Evolutionary conservation across 2,329 filamentous ascomycete genomes (phyloP).

Genomic region (Leptographium wingfieldii): DNA sequence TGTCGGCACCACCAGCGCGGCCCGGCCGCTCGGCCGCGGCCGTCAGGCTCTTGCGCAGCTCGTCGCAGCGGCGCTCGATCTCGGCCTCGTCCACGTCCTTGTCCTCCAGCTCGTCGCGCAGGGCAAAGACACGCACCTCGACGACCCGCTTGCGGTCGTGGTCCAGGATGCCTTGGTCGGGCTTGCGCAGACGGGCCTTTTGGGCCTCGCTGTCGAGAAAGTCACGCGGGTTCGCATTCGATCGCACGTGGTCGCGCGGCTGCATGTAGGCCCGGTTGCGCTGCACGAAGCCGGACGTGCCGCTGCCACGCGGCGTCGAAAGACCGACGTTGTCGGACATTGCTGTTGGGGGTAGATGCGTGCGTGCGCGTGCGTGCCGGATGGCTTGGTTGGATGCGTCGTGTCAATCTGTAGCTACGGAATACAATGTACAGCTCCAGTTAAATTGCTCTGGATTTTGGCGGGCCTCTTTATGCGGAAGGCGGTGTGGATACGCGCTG

Average conservation of each 20-base stretch:
- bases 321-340: slow-evolving; percentile 99
- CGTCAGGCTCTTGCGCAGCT: slow-evolving; percentile 50
- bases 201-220: slow-evolving; percentile 70
- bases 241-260: slow-evolving; percentile 66
- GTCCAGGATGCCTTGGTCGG: slow-evolving; percentile 84
- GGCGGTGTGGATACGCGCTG: background rate
- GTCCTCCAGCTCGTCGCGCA: slow-evolving; percentile 85
- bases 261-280: slow-evolving; percentile 83
- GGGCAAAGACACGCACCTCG: slow-evolving; percentile 85
- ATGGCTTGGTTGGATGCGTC: background rate
- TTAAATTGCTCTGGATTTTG: background rate
- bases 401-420: background rate
- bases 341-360: background rate
- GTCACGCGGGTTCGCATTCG: slow-evolving; percentile 58
- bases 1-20: slow-evolving; percentile 8
- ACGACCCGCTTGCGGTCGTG: slow-evolving; percentile 86
- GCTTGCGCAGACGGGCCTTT: slow-evolving; percentile 55
- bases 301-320: slow-evolving; percentile 82
- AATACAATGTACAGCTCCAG: background rate
- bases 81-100: slow-evolving; percentile 76
- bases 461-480: background rate
- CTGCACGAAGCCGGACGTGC: slow-evolving; percentile 95
- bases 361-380: background rate
- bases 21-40: slow-evolving; percentile 21
- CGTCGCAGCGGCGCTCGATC: slow-evolving; percentile 66